Percentiles rank a stretch among this genome's conserved stretches.
Evolutionary conservation across 2,329 filamentous ascomycete species (phyloP).

Genomic region (Sclerotinia nivalis): DNA sequence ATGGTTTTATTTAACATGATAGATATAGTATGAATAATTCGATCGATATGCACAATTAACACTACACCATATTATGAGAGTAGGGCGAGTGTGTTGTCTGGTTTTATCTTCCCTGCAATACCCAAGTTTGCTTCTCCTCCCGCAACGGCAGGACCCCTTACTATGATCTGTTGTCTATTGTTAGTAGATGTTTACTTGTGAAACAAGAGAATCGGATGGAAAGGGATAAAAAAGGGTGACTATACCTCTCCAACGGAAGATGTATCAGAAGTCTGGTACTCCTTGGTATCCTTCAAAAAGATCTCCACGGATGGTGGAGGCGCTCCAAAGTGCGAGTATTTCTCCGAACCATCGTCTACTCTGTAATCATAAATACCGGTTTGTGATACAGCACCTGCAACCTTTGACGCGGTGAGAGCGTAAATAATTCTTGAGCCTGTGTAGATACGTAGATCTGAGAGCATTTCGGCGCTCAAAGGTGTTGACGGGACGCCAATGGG

Average conservation of each 20-base stretch:
- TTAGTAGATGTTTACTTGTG: not conserved
- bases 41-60: slow-evolving; percentile 7
- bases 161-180: slow-evolving; percentile 57
- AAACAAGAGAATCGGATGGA: slow-evolving; percentile 23
- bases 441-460: slow-evolving; percentile 81
- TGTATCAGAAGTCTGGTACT: slow-evolving; percentile 64
- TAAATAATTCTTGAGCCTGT: slow-evolving; percentile 80
- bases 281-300: slow-evolving; percentile 63
- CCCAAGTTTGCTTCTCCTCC: slow-evolving; percentile 65
- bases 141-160: slow-evolving; percentile 71
- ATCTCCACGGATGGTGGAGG: slow-evolving; percentile 81
- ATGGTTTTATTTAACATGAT: slow-evolving; percentile 2
- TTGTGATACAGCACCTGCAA: slow-evolving; percentile 89
- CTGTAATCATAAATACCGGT: slow-evolving; percentile 88
- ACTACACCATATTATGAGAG: slow-evolving; percentile 17
- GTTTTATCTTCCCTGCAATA: slow-evolving; percentile 62
- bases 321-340: slow-evolving; percentile 72
- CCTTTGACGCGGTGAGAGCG: slow-evolving; percentile 74
- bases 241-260: slow-evolving; percentile 64
- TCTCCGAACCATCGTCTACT: slow-evolving; percentile 45
- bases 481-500: slow-evolving; percentile 63
- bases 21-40: slow-evolving; percentile 7
- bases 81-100: slow-evolving; percentile 71
- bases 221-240: slow-evolving; percentile 21
- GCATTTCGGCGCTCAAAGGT: slow-evolving; percentile 64